These are phyloP conservation scores for Aspergillus quadricinctus DNA, from an alignment of 2,329 filamentous ascomycete genomes.

Conservation along the genomic window DNA sequence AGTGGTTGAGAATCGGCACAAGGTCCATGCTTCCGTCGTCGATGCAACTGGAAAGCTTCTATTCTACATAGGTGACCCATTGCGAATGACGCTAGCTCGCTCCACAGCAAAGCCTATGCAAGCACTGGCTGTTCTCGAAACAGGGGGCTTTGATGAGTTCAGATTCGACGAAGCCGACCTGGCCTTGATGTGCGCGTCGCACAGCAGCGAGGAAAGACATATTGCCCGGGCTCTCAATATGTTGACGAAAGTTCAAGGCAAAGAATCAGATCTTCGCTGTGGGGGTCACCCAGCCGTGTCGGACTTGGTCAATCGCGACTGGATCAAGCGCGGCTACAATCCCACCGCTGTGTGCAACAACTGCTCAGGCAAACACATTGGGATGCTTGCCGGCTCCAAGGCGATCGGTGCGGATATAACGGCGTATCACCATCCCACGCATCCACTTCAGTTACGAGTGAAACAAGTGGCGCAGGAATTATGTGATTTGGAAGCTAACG, in stretches of 20 bases:
- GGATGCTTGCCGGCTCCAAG: slow-evolving; percentile 44
- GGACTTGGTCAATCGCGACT: slow-evolving; percentile 33
- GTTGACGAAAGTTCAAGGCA: slow-evolving; percentile 30
- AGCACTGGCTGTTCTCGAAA: slow-evolving; percentile 43
- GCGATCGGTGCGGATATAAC: slow-evolving; percentile 29
- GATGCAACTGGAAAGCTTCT: slow-evolving; percentile 38
- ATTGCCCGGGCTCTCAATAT: slow-evolving; percentile 36
- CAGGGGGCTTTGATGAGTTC: slow-evolving; percentile 35
- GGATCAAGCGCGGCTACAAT: slow-evolving; percentile 37
- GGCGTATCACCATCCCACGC: slow-evolving; percentile 34
- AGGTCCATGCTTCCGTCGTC: slow-evolving; percentile 42
- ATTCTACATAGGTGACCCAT: slow-evolving; percentile 39
- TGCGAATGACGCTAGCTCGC: slow-evolving; percentile 40
- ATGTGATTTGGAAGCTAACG: slow-evolving; percentile 19
- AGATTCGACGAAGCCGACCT: slow-evolving; percentile 41
- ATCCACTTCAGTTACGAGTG: slow-evolving; percentile 41
- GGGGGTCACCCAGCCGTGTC: slow-evolving; percentile 41
- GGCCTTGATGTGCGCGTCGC: slow-evolving; percentile 47
- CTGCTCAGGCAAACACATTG: slow-evolving; percentile 49
- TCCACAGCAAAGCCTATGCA: slow-evolving; percentile 48
- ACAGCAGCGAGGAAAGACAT: slow-evolving; percentile 44
- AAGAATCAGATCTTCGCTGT: slow-evolving; percentile 39
- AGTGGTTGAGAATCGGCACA: slow-evolving; percentile 43
- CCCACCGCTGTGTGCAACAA: slow-evolving; percentile 43
- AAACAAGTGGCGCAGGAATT: slow-evolving; percentile 36